Conservation (phyloP, 1,139 yeast species). For the Meyerozyma sp. region DNA sequence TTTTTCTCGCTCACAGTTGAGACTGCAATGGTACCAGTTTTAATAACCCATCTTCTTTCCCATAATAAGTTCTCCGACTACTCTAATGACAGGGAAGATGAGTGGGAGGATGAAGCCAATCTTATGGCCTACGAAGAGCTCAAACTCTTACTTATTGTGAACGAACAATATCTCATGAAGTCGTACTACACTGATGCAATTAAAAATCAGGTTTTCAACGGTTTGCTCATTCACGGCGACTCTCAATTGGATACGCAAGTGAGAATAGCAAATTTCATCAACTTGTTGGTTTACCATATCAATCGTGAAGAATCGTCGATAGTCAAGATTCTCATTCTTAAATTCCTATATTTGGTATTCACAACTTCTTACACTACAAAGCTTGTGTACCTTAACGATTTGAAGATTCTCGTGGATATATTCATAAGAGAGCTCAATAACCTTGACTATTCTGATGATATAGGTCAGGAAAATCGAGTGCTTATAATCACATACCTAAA, state of each 20-base stretch:
- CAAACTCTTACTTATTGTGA: conserved; percentile 66
- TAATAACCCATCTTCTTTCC: conserved; percentile 50
- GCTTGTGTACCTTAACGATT: conserved; percentile 75
- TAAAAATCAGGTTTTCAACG: conserved; percentile 46
- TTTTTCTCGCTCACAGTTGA: conserved; percentile 23
- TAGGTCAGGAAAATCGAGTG: conserved; percentile 44
- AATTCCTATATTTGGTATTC: conserved; percentile 69
- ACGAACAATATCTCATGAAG: conserved; percentile 81
- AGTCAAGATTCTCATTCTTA: conserved; percentile 72
- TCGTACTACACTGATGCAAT: conserved; percentile 29
- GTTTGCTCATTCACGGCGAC: conserved; percentile 19
- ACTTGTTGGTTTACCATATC: conserved; percentile 47
- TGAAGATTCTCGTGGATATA: conserved; percentile 82
- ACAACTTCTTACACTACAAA: conserved; percentile 63
- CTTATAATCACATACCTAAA: conserved; percentile 72
- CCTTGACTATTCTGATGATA: conserved; percentile 35
- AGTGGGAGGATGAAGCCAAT: conserved; percentile 55
- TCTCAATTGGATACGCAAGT: conserved; percentile 6
- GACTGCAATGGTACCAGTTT: conserved; percentile 24
- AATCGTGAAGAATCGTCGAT: conserved; percentile 74
- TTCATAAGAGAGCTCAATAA: conserved; percentile 74
- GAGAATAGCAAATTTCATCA: conserved; percentile 21
- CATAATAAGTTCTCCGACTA: conserved; percentile 42
- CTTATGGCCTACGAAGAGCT: conserved; percentile 65
- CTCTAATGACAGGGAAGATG: conserved; percentile 28